Percentiles rank a stretch among this genome's conserved stretches.
phyloP scores from a whole-genome alignment of 768 basidiomycete species.

The Serendipita sp. region DNA sequence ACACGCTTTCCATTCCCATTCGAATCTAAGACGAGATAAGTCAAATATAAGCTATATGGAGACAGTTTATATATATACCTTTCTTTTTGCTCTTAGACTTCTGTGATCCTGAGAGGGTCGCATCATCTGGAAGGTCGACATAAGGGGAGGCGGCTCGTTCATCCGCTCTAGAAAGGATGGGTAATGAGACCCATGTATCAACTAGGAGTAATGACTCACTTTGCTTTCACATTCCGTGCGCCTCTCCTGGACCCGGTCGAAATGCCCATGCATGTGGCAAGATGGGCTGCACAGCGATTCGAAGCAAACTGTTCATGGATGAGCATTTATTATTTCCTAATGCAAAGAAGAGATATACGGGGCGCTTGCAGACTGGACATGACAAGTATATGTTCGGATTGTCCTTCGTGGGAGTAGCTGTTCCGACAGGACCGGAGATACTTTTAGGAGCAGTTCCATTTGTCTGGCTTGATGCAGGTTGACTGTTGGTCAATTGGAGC shows the following conservation, averaged over 20 bases:
- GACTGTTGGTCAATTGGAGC: neutral
- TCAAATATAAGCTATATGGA: neutral
- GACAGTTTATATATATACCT: neutral
- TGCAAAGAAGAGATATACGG: neutral
- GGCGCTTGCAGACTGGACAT: neutral
- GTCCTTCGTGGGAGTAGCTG: neutral
- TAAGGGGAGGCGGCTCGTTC: neutral
- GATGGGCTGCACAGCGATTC: neutral
- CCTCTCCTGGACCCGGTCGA: neutral
- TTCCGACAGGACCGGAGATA: neutral
- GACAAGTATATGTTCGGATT: neutral
- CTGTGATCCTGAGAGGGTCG: neutral
- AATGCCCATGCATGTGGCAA: neutral
- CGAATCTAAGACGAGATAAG: neutral
- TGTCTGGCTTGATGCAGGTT: neutral
- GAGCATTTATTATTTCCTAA: neutral
- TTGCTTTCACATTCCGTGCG: neutral
- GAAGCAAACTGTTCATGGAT: neutral
- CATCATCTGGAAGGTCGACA: neutral
- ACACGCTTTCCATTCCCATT: conserved; percentile 5
- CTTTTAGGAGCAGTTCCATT: neutral
- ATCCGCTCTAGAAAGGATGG: neutral
- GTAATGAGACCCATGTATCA: neutral
- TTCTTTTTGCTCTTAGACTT: neutral
- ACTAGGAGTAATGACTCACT: neutral